phyloP scores from a whole-genome alignment of 2,329 filamentous ascomycete genomes.

The Penicillium vulpinum region DNA sequence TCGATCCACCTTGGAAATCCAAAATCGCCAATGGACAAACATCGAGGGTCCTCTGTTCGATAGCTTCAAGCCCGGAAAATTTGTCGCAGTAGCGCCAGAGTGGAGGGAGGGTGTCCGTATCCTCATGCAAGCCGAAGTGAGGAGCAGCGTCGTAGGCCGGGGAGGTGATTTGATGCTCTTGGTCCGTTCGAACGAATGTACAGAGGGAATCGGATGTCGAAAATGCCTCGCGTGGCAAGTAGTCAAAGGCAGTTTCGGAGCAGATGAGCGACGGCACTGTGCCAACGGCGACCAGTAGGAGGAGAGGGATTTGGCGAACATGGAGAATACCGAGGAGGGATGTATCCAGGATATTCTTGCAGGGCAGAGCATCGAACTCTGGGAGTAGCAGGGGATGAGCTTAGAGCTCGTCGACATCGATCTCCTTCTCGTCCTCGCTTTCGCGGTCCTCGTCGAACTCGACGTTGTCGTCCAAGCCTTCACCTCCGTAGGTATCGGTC shows the following conservation, averaged over 20 bases:
- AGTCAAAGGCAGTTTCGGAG: conserved; percentile 15
- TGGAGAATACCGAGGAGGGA: conserved; percentile 22
- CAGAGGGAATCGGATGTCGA: conserved; percentile 11
- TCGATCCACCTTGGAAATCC: conserved; percentile 14
- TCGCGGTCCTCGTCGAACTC: conserved; percentile 96
- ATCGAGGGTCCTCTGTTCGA: conserved; percentile 22
- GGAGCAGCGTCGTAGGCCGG: conserved; percentile 14
- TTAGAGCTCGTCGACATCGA: conserved; percentile 96
- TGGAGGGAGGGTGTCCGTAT: conserved; percentile 10
- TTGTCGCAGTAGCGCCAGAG: conserved; percentile 25
- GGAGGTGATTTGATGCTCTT: conserved; percentile 10
- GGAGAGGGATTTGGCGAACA: conserved; percentile 20
- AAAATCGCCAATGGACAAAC: conserved; percentile 19
- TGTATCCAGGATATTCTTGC: conserved; percentile 28
- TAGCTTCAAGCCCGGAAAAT: conserved; percentile 32
- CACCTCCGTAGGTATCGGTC: conserved; percentile 85
- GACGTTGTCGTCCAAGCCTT: conserved; percentile 95
- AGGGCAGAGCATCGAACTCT: conserved; percentile 35
- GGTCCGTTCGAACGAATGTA: conserved; percentile 15
- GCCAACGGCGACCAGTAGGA: conserved; percentile 19
- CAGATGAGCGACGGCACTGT: conserved; percentile 16
- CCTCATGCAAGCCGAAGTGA: conserved; percentile 16
- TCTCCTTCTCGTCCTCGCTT: conserved; percentile 69
- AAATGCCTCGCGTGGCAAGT: conserved; percentile 7
- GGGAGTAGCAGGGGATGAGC: conserved; percentile 20